Base-by-base conservation (phyloP, 2,329 filamentous ascomycete species). In the Parastagonospora nodorum region DNA sequence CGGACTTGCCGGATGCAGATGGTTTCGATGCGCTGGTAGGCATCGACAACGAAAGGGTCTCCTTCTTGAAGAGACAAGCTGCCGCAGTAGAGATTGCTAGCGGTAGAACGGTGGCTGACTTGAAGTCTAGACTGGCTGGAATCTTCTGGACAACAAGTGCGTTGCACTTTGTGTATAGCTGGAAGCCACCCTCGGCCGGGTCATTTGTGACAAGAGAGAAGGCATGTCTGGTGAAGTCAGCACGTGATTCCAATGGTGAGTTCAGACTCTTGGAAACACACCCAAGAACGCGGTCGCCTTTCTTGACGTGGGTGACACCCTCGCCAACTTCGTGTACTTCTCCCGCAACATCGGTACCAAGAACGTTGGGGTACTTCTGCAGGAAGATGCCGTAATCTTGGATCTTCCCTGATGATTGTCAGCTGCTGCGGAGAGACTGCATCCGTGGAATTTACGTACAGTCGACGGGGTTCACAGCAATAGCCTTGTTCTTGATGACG, bases 271-370 rank as follows among this genome's bases (percentile, higher is more conserved):
- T 12, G 11, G 27, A n/a, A n/a, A 52, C 53, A 14, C 52, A 70
- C 66, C 59, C 78, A 27, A 77, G 64, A 4, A 81, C 78, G 24
- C 78, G 73, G 50, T 79, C 74, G 2, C 78, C 78, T 15, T 74
- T 70, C 46, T 74, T 68, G 57, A 79, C 74, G 8, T 77, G 71
- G 6, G 72, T 73, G 5, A 81, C 78, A 7, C 66, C 68, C n/a
- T 73, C 65, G 2, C 79, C 80, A 6, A 81, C 68, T 53, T 79
- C 76, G 19, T 76, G 58, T 2, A 81, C 71, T 56, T 78, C 74
- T 10, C 78, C 78, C 1, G 78, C 76, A 11, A 78, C 67, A 55
- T 80, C 78, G 8, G 56, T 62, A 9, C 78, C 79, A 6, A 73
- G 51, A 29, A 76, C 57, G 12, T 63, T 65, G 19, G 66, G 68